Evolutionary conservation across 31 red algal species (phyloP).

Genomic region (Asparagopsis taxiformis): DNA sequence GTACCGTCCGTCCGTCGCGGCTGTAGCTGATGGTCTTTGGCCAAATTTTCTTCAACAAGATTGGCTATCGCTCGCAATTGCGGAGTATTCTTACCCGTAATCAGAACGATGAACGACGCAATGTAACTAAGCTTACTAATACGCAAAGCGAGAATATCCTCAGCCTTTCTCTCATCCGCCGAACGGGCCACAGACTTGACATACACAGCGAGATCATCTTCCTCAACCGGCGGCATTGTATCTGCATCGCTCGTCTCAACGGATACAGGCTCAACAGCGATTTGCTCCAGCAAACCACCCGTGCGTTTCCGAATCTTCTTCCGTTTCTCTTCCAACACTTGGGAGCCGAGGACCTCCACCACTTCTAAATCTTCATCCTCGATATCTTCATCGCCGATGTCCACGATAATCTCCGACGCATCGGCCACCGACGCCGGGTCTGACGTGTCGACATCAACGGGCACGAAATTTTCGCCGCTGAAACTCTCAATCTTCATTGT

Average conservation of each 20-base stretch:
- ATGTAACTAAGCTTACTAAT: conserved; percentile 76
- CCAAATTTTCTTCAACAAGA: conserved; percentile 76
- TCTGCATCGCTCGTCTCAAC: conserved; percentile 5
- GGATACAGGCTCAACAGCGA: not conserved
- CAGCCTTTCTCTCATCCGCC: conserved; percentile 84
- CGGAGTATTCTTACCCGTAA: conserved; percentile 70
- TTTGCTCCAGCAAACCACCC: conserved; percentile 4
- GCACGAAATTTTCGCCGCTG: no score
- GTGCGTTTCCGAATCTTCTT: conserved; percentile 25
- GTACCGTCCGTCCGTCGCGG: conserved; percentile 55
- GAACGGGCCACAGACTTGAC: conserved; percentile 43
- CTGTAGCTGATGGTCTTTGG: conserved; percentile 46
- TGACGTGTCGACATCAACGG: no score
- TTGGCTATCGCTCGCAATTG: conserved; percentile 93
- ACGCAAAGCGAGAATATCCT: conserved; percentile 72
- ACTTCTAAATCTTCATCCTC: conserved; percentile 41
- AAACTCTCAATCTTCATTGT: no score
- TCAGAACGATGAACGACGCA: conserved; percentile 78
- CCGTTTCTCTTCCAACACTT: not conserved
- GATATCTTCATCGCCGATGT: conserved; percentile 8
- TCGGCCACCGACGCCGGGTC: conserved; percentile 4
- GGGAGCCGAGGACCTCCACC: conserved; percentile 11
- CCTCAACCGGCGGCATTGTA: conserved; percentile 29
- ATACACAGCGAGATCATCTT: conserved; percentile 42
- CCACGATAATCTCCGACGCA: not conserved